Percentiles rank a stretch among this genome's conserved stretches.
Conservation (phyloP, 2,329 filamentous ascomycete species). For the Diaporthe caulivora region DNA sequence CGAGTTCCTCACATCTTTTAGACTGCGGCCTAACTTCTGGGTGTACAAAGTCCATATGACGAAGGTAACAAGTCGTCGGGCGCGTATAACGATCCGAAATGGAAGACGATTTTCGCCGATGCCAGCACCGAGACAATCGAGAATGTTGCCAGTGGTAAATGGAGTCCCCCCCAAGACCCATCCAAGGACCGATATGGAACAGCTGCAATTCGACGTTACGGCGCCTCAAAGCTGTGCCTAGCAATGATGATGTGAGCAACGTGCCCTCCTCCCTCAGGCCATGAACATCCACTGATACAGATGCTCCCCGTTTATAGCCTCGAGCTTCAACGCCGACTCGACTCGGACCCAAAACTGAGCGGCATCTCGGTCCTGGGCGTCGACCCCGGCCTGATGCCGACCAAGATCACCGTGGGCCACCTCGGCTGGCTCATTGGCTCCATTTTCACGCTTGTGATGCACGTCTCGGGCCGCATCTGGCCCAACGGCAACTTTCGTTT, state of each 20-base stretch:
- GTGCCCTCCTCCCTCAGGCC: not conserved
- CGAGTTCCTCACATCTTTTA: not conserved
- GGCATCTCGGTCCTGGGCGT: slow-evolving; percentile 48
- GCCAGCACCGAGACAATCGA: slow-evolving; percentile 37
- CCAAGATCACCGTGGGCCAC: slow-evolving; percentile 18
- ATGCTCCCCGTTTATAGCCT: slow-evolving; percentile 39
- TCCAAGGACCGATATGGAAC: slow-evolving; percentile 38
- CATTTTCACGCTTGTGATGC: slow-evolving; percentile 20
- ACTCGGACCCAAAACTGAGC: slow-evolving; percentile 44
- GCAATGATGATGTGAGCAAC: slow-evolving; percentile 49
- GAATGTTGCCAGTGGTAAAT: slow-evolving; percentile 45
- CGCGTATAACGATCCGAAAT: not conserved
- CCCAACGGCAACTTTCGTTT: slow-evolving; percentile 21
- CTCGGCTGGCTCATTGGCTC: slow-evolving; percentile 41
- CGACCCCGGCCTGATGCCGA: slow-evolving; percentile 51
- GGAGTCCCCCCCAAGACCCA: slow-evolving; percentile 42
- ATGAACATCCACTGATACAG: not conserved
- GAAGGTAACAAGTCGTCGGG: not conserved
- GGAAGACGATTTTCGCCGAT: not conserved
- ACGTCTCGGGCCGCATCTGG: not conserved
- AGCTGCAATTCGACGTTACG: slow-evolving; percentile 46
- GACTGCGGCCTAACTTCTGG: not conserved
- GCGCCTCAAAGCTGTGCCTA: slow-evolving; percentile 48
- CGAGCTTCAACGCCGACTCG: slow-evolving; percentile 48
- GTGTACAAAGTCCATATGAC: not conserved